These are phyloP conservation scores for Hanseniaspora vineae DNA, from an alignment of 805 yeast genomes.

Conservation along the genomic window DNA sequence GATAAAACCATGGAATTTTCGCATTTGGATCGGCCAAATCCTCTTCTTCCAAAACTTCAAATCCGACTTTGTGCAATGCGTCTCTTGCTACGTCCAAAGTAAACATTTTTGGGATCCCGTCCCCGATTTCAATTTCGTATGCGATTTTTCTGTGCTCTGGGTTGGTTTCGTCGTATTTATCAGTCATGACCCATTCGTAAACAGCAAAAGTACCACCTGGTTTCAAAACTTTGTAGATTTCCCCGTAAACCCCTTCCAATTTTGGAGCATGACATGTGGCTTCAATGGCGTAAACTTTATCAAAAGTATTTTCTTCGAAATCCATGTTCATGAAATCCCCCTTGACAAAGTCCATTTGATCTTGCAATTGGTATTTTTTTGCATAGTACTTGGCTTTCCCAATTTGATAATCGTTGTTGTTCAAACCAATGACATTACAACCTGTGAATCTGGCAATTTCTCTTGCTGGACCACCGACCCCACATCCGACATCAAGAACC, in stretches of 20 bases:
- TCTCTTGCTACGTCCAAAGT: slow-evolving; percentile 70
- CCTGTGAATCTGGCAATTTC: slow-evolving; percentile 88
- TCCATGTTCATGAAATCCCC: slow-evolving; percentile 99
- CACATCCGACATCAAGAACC: slow-evolving; percentile 96
- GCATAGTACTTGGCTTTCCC: slow-evolving; percentile 83
- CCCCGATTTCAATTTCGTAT: slow-evolving; percentile 96
- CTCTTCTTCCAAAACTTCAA: slow-evolving; percentile 57
- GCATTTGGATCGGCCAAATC: slow-evolving; percentile 79
- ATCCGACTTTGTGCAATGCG: slow-evolving; percentile 80
- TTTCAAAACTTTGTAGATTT: slow-evolving; percentile 87
- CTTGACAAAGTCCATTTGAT: slow-evolving; percentile 75
- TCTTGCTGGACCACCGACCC: slow-evolving; percentile 99
- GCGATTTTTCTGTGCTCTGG: slow-evolving; percentile 87
- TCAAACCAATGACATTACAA: slow-evolving; percentile 76
- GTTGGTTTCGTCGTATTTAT: slow-evolving; percentile 73
- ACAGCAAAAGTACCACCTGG: slow-evolving; percentile 98
- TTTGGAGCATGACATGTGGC: slow-evolving; percentile 98
- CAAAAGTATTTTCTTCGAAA: slow-evolving; percentile 78
- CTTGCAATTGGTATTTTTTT: slow-evolving; percentile 43
- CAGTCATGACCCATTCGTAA: slow-evolving; percentile 99
- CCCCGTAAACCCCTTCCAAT: slow-evolving; percentile 88
- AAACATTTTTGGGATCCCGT: slow-evolving; percentile 98
- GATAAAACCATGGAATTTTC: slow-evolving; percentile 94
- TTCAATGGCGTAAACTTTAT: slow-evolving; percentile 96
- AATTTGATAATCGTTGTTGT: slow-evolving; percentile 95